A percentile compares a stretch with the other conserved stretches of the same genome.
Evolutionary conservation across 495 filamentous ascomycete genomes (phyloP).

Genomic region (Aspergillus asperescens): DNA sequence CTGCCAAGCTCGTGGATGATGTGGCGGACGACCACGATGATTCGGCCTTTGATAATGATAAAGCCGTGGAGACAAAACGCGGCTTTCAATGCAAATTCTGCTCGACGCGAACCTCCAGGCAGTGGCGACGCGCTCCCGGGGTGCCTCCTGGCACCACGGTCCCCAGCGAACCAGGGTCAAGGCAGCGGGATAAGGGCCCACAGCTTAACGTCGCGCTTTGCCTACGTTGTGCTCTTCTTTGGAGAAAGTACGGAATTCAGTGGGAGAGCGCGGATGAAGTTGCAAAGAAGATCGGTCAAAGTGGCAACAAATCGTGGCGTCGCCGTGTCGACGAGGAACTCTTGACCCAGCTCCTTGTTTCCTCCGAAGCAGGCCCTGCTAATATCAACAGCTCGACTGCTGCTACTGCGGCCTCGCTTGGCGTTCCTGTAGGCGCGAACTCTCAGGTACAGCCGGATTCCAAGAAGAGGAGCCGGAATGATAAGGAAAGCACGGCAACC

Average conservation of each 20-base stretch:
- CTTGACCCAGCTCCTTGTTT: conserved; percentile 66
- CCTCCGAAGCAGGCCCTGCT: conserved; percentile 44
- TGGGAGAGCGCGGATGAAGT: conserved; percentile 96
- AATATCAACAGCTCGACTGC: conserved; percentile 43
- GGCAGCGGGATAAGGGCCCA: conserved; percentile 65
- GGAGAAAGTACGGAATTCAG: conserved; percentile 91
- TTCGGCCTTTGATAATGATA: conserved; percentile 90
- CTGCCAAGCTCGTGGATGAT: conserved; percentile 78
- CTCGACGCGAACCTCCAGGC: conserved; percentile 65
- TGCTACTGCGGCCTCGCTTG: conserved; percentile 41
- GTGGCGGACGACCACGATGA: conserved; percentile 91
- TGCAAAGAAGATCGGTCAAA: conserved; percentile 77
- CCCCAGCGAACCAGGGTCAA: conserved; percentile 58
- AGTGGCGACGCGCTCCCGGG: conserved; percentile 88
- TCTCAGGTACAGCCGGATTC: conserved; percentile 43
- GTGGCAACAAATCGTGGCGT: conserved; percentile 81
- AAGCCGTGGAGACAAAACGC: conserved; percentile 70
- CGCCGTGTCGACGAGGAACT: conserved; percentile 87
- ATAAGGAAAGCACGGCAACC: conserved; percentile 45
- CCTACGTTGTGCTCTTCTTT: conserved; percentile 80
- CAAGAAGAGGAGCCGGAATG: conserved; percentile 58
- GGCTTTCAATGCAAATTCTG: conserved; percentile 96
- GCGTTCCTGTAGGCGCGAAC: conserved; percentile 39
- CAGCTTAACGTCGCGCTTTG: conserved; percentile 80
- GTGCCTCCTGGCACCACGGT: conserved; percentile 65